These are phyloP conservation scores for Hypoxylon fuscum DNA, from an alignment of 495 filamentous ascomycete genomes.

Conservation along the genomic window DNA sequence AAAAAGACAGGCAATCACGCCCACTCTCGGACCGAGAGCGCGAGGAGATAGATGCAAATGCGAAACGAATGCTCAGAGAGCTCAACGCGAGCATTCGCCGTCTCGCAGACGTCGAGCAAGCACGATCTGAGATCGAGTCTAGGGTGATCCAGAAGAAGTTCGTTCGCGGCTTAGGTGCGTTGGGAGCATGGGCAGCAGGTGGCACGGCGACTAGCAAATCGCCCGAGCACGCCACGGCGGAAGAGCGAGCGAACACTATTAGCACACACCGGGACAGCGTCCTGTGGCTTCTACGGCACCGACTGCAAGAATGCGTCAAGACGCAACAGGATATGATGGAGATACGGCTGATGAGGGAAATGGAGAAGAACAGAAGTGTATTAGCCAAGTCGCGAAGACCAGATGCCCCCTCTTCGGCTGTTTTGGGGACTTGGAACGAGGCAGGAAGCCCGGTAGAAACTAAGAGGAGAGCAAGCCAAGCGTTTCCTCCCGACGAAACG, in stretches of 20 bases:
- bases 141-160: conserved; percentile 75
- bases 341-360: conserved; percentile 78
- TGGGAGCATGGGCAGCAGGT: conserved; percentile 80
- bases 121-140: conserved; percentile 76
- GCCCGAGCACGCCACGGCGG: conserved; percentile 72
- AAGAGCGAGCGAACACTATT: conserved; percentile 68
- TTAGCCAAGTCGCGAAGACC: conserved; percentile 70
- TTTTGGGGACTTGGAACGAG: conserved; percentile 32
- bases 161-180: conserved; percentile 62
- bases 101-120: conserved; percentile 80
- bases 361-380: conserved; percentile 89
- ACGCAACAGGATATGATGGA: conserved; percentile 93
- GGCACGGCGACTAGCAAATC: conserved; percentile 52
- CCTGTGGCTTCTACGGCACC: conserved; percentile 78
- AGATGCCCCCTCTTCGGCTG: conserved; percentile 19
- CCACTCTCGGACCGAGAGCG: conserved; percentile 73
- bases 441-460: conserved; percentile 22
- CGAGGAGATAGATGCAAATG: conserved; percentile 83
- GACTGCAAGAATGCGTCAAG: conserved; percentile 76
- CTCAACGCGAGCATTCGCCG: conserved; percentile 78
- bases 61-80: conserved; percentile 82
- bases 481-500: conserved; percentile 26
- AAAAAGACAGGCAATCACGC: conserved; percentile 46
- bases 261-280: conserved; percentile 78
- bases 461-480: conserved; percentile 31